phyloP scores from a whole-genome alignment of 2,329 filamentous ascomycete species.

The Cyphellophora attinorum region DNA sequence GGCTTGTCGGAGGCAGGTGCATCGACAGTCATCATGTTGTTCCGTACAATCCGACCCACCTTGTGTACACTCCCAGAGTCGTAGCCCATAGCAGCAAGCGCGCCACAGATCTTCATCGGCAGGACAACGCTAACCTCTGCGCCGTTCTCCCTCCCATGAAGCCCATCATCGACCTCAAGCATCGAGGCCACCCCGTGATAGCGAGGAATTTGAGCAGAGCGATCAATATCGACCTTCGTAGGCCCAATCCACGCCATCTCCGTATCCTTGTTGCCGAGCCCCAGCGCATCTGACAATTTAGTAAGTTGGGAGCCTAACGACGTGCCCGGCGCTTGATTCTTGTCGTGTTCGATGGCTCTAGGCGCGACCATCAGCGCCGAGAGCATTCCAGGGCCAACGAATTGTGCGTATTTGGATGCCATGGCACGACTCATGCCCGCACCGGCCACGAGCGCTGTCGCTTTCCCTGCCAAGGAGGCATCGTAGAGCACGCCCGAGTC shows the following conservation, averaged over 20 bases:
- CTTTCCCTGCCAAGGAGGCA: neutral
- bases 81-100: constrained; percentile 8
- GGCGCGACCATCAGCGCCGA: neutral
- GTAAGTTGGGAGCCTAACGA: neutral
- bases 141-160: neutral
- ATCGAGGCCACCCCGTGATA: neutral
- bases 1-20: constrained; percentile 1
- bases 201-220: neutral
- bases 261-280: neutral
- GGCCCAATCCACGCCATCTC: neutral
- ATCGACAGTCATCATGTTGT: constrained; percentile 9
- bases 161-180: constrained; percentile 1
- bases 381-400: neutral
- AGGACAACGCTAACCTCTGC: constrained; percentile 1
- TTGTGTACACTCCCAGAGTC: constrained; percentile 5
- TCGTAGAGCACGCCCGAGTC: neutral
- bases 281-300: neutral
- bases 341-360: neutral
- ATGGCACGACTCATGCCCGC: neutral
- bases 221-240: neutral
- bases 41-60: constrained; percentile 6
- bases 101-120: constrained; percentile 9
- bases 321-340: neutral
- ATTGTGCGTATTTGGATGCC: constrained; percentile 2
- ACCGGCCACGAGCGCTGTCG: neutral